A percentile compares a stretch with the other conserved stretches of the same genome.
Conservation (phyloP, 2,329 filamentous ascomycete species). For the Diatrype stigma region DNA sequence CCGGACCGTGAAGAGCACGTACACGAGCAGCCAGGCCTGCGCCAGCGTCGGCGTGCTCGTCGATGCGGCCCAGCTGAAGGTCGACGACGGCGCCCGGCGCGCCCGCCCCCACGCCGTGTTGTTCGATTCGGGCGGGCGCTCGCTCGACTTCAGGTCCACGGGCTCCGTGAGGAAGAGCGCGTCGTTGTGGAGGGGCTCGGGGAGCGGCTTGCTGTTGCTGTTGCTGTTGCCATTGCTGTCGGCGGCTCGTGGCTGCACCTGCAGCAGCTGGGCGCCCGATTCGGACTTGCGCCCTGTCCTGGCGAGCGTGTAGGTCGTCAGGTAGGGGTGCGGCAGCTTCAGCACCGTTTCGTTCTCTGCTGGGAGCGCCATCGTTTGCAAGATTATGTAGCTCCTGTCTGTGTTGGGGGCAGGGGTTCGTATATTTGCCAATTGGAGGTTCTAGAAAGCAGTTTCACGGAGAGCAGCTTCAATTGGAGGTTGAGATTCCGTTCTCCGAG, state of each 20-base stretch:
- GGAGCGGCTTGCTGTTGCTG: conserved; percentile 23
- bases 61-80: conserved; percentile 38
- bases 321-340: conserved; percentile 48
- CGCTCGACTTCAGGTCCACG: conserved; percentile 43
- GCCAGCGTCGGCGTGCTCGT: conserved; percentile 38
- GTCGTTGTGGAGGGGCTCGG: conserved; percentile 31
- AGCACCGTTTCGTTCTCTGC: conserved; percentile 34
- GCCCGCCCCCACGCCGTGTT: conserved; percentile 55
- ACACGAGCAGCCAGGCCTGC: conserved; percentile 50
- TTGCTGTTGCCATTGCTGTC: conserved; percentile 22
- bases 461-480: conserved; percentile 8
- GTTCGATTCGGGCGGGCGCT: conserved; percentile 45
- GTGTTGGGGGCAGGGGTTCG: no score
- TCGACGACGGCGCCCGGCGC: conserved; percentile 46
- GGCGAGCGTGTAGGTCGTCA: conserved; percentile 39
- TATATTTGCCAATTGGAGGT: neutral
- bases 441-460: no score
- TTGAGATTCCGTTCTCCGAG: neutral
- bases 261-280: conserved; percentile 28
- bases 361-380: conserved; percentile 19
- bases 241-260: conserved; percentile 28
- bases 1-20: conserved; percentile 48
- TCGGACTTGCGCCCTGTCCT: conserved; percentile 26
- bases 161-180: conserved; percentile 42
- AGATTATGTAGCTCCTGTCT: neutral